phyloP scores from a whole-genome alignment of 352 stramenopile genomes.

The Phytophthora citricola region DNA sequence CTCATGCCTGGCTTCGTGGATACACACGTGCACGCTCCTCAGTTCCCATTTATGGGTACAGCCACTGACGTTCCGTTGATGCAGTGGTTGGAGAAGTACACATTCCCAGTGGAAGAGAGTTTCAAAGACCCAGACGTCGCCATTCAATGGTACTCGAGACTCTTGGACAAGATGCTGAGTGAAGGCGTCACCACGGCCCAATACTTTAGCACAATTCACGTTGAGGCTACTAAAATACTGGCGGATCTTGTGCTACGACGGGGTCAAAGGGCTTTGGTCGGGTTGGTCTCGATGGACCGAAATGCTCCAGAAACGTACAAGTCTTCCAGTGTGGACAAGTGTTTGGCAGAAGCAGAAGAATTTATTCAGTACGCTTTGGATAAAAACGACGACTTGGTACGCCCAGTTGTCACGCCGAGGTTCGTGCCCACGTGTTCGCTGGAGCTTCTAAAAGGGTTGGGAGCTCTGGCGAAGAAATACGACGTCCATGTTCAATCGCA shows the following conservation, averaged over 20 bases:
- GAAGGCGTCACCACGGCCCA: constrained; percentile 90
- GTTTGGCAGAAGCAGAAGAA: constrained; percentile 66
- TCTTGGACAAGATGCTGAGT: constrained; percentile 76
- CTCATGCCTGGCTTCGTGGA: constrained; percentile 92
- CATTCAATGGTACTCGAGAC: constrained; percentile 66
- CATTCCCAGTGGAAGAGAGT: constrained; percentile 86
- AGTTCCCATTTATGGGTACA: constrained; percentile 91
- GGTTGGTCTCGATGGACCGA: constrained; percentile 93
- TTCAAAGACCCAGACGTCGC: constrained; percentile 70
- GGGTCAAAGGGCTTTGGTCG: constrained; percentile 87
- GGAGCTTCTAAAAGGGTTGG: constrained; percentile 78
- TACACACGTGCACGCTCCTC: constrained; percentile 92
- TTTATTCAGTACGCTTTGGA: constrained; percentile 78
- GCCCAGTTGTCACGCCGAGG: constrained; percentile 86
- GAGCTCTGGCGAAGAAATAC: constrained; percentile 70
- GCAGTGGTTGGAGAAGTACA: constrained; percentile 92
- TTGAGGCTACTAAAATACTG: constrained; percentile 77
- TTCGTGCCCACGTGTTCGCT: constrained; percentile 92
- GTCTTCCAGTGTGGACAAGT: constrained; percentile 59
- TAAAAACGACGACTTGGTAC: constrained; percentile 60
- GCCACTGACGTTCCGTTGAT: constrained; percentile 91
- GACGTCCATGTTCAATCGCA: constrained; percentile 87
- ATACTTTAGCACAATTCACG: constrained; percentile 92
- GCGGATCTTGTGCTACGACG: constrained; percentile 67
- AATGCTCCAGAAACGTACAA: constrained; percentile 82